Evolutionary conservation across 2,329 filamentous ascomycete genomes (phyloP).

Genomic region (Phialophora chinensis): DNA sequence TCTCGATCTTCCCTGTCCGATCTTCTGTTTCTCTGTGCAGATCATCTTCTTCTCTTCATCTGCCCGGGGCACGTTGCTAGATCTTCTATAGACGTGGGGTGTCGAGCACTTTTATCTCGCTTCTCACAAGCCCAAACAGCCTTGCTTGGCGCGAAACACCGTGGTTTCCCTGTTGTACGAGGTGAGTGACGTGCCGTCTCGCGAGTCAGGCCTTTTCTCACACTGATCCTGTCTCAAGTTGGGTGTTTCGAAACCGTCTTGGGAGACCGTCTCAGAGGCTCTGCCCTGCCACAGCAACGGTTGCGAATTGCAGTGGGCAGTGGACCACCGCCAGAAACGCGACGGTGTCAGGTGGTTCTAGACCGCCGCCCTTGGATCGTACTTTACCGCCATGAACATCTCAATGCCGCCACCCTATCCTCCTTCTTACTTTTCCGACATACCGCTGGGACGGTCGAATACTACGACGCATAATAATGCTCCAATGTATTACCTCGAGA

Average conservation of each 20-base stretch:
- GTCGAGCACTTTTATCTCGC: conserved; percentile 18
- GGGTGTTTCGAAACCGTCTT: conserved; percentile 30
- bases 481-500: conserved; percentile 39
- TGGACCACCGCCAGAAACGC: conserved; percentile 11
- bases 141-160: conserved; percentile 28
- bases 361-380: conserved; percentile 17
- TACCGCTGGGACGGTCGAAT: conserved; percentile 39
- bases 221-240: conserved; percentile 35
- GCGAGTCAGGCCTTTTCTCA: conserved; percentile 27
- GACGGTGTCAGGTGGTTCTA: conserved; percentile 18
- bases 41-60: conserved; percentile 25
- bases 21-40: conserved; percentile 27
- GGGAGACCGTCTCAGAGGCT: conserved; percentile 21
- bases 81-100: conserved; percentile 5
- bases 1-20: conserved; percentile 21
- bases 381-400: conserved; percentile 32
- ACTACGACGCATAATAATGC: conserved; percentile 39
- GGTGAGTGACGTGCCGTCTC: conserved; percentile 22
- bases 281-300: conserved; percentile 26
- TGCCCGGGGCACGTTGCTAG: conserved; percentile 9
- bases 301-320: conserved; percentile 20
- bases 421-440: conserved; percentile 34
- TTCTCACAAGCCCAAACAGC: conserved; percentile 17
- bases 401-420: conserved; percentile 15
- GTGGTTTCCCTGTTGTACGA: conserved; percentile 16